Percentiles rank a stretch among this genome's conserved stretches.
These are phyloP conservation scores for Bassia scoparia DNA, from an alignment of 148 eudicot genomes.

Conservation along the genomic window DNA sequence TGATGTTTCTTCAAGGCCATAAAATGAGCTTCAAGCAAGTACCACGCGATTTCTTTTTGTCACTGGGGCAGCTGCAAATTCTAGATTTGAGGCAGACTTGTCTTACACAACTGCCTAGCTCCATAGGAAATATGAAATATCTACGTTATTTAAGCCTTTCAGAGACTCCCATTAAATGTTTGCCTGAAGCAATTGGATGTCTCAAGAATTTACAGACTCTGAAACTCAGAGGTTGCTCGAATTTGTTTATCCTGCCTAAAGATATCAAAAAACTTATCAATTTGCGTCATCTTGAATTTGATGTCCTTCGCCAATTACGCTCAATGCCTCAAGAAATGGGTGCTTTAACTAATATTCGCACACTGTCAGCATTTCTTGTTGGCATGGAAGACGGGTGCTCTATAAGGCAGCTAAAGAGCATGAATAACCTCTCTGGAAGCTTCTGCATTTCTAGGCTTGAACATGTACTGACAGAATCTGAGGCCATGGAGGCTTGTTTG, in stretches of 20 bases:
- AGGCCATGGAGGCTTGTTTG: conserved; percentile 25
- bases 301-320: conserved; percentile 24
- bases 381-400: conserved; percentile 25
- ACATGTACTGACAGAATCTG: conserved; percentile 27
- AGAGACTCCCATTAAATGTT: conserved; percentile 19
- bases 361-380: conserved; percentile 31
- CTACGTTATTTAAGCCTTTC: conserved; percentile 31
- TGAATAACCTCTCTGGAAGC: conserved; percentile 31
- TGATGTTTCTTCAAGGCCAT: conserved; percentile 13
- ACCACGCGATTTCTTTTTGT: conserved; percentile 25
- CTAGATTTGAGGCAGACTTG: conserved; percentile 31
- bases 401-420: conserved; percentile 25
- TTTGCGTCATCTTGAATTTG: conserved; percentile 33
- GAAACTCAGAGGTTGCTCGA: conserved; percentile 26
- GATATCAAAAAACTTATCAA: conserved; percentile 20
- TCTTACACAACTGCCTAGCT: conserved; percentile 28
- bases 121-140: conserved; percentile 20
- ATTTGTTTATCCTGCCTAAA: conserved; percentile 24
- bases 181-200: conserved; percentile 19
- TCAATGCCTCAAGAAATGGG: conserved; percentile 35
- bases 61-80: neutral
- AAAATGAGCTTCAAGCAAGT: conserved; percentile 12
- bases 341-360: conserved; percentile 21
- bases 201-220: conserved; percentile 22
- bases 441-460: conserved; percentile 33